Conservation (phyloP, 345 rosid genomes). For the Triadica sebifera region DNA sequence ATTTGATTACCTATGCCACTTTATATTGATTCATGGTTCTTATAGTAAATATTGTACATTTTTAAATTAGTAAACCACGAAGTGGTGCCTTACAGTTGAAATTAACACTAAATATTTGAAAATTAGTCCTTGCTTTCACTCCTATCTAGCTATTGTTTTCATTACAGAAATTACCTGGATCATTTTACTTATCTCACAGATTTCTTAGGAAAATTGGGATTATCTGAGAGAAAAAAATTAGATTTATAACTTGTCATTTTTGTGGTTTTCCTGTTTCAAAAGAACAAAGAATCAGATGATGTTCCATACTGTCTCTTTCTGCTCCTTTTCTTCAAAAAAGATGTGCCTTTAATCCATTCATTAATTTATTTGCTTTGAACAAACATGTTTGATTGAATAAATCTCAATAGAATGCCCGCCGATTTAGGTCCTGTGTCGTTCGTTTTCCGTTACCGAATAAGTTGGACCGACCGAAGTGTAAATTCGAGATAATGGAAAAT, state of each 20-base stretch:
- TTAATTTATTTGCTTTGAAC: not conserved
- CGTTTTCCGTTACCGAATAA: too few relatives aligned
- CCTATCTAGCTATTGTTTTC: not conserved
- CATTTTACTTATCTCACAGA: not conserved
- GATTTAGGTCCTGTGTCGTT: too few relatives aligned
- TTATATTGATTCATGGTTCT: not conserved
- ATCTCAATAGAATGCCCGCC: too few relatives aligned
- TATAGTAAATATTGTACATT: not conserved
- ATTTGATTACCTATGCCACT: not conserved
- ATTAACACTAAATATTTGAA: not conserved
- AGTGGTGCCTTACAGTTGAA: not conserved
- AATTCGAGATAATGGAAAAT: too few relatives aligned
- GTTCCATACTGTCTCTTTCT: not conserved
- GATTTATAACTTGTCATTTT: not conserved
- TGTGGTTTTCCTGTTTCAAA: slow-evolving; percentile 5
- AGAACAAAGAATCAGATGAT: not conserved
- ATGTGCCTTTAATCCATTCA: not conserved
- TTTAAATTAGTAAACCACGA: not conserved
- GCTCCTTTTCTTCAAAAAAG: not conserved
- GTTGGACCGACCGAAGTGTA: too few relatives aligned
- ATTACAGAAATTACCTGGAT: not conserved
- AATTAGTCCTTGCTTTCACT: not conserved
- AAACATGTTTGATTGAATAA: not conserved
- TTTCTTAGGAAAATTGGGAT: not conserved
- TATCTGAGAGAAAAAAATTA: not conserved